A percentile compares a stretch with the other conserved stretches of the same genome.
Conservation (phyloP, 2,329 filamentous ascomycete genomes). For the Monilinia laxa region DNA sequence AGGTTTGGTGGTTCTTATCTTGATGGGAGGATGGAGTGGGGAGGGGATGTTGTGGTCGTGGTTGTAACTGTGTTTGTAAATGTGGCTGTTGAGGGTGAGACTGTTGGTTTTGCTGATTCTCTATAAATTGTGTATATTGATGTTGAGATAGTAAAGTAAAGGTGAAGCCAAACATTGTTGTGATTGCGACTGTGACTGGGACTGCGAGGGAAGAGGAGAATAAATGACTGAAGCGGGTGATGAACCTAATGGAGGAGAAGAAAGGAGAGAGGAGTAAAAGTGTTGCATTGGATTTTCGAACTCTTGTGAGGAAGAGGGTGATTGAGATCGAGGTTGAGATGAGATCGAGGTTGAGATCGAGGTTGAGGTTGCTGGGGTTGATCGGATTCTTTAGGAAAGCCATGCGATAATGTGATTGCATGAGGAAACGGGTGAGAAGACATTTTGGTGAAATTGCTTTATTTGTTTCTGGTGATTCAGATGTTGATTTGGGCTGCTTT, state of each 20-base stretch:
- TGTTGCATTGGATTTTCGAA: background rate
- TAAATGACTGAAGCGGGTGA: slow-evolving; percentile 8
- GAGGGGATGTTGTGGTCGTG: background rate
- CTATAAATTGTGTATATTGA: background rate
- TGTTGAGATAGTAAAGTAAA: no score
- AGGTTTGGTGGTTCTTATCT: background rate
- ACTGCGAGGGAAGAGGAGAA: slow-evolving; percentile 3
- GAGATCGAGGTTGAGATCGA: background rate
- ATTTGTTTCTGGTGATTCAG: background rate
- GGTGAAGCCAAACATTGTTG: background rate
- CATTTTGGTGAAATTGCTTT: background rate
- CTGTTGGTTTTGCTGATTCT: background rate
- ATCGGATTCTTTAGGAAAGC: background rate
- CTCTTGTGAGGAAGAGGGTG: background rate
- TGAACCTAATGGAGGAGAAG: background rate
- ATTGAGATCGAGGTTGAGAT: background rate
- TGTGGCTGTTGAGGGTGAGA: background rate
- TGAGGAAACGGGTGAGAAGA: background rate
- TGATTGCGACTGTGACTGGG: background rate
- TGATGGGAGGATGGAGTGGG: background rate
- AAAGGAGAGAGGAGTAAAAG: background rate
- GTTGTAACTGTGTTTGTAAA: background rate
- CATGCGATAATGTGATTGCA: background rate
- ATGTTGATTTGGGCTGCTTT: background rate
- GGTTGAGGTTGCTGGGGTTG: background rate